These are phyloP conservation scores for Kingdonia uniflora DNA, from an alignment of 164 flowering plant genomes.

Conservation along the genomic window DNA sequence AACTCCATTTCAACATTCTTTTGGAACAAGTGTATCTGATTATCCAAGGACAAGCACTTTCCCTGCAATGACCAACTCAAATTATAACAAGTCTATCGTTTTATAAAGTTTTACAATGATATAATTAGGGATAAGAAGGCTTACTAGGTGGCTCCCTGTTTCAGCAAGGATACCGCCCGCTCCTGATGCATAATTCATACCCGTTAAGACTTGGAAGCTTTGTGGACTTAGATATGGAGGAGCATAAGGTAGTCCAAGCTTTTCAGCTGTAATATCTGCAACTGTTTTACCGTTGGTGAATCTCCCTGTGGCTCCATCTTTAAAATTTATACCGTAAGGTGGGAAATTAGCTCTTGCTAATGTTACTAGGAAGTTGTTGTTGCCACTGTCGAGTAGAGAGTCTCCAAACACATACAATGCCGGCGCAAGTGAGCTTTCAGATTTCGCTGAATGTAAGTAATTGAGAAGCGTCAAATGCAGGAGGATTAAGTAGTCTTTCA, in stretches of 20 bases:
- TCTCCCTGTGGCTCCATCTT: slow-evolving; percentile 7
- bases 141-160: not conserved
- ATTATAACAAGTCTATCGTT: not conserved
- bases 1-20: not conserved
- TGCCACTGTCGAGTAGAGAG: slow-evolving; percentile 8
- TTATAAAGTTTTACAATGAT: not conserved
- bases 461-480: not conserved
- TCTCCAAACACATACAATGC: slow-evolving; percentile 13
- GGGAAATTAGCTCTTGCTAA: slow-evolving; percentile 5
- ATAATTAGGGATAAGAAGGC: not conserved
- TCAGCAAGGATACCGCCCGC: not conserved
- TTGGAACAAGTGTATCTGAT: slow-evolving; percentile 1
- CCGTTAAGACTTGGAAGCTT: not conserved
- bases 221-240: not conserved
- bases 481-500: not conserved
- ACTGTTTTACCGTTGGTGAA: slow-evolving; percentile 12
- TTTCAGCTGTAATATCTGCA: slow-evolving; percentile 10
- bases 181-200: not conserved
- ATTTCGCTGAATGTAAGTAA: not conserved
- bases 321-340: slow-evolving; percentile 13
- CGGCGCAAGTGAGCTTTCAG: not conserved
- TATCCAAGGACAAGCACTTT: not conserved
- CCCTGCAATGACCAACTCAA: not conserved
- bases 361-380: slow-evolving; percentile 3
- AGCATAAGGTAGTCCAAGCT: slow-evolving; percentile 7